Conservation (phyloP, 345 rosid species). For the Populus alba region DNA sequence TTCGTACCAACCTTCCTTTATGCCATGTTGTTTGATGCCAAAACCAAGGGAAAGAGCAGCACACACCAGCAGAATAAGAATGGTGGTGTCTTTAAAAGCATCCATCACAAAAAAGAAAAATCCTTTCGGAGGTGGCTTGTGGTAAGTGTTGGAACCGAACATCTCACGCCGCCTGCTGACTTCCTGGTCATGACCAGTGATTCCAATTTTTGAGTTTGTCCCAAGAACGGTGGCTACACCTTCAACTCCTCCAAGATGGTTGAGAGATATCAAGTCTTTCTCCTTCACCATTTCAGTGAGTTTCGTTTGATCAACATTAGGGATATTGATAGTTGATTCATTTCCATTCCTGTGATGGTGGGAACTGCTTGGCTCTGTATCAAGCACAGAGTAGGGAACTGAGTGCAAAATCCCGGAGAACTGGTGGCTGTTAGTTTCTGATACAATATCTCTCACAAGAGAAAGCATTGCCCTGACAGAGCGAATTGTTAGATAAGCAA, state of each 20-base stretch:
- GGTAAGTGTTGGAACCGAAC: conserved; percentile 60
- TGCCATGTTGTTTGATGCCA: conserved; percentile 27
- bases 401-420: conserved; percentile 22
- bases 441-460: conserved; percentile 37
- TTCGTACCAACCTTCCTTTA: conserved; percentile 30
- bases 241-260: conserved; percentile 47
- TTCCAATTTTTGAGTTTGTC: conserved; percentile 46
- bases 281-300: conserved; percentile 44
- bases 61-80: conserved; percentile 33
- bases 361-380: conserved; percentile 27
- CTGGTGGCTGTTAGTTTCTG: conserved; percentile 18
- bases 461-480: conserved; percentile 56
- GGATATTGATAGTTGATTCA: conserved; percentile 23
- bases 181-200: conserved; percentile 40
- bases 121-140: conserved; percentile 59
- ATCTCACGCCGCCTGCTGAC: conserved; percentile 30
- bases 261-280: conserved; percentile 35
- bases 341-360: conserved; percentile 14
- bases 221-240: conserved; percentile 51
- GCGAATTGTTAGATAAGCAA: conserved; percentile 52
- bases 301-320: conserved; percentile 28
- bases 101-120: conserved; percentile 50
- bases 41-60: conserved; percentile 30
- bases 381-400: conserved; percentile 29
- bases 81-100: conserved; percentile 59